A percentile compares a stretch with the other conserved stretches of the same genome.
These are phyloP conservation scores for Syzygium aqueum DNA, from an alignment of 345 rosid genomes.

Conservation along the genomic window DNA sequence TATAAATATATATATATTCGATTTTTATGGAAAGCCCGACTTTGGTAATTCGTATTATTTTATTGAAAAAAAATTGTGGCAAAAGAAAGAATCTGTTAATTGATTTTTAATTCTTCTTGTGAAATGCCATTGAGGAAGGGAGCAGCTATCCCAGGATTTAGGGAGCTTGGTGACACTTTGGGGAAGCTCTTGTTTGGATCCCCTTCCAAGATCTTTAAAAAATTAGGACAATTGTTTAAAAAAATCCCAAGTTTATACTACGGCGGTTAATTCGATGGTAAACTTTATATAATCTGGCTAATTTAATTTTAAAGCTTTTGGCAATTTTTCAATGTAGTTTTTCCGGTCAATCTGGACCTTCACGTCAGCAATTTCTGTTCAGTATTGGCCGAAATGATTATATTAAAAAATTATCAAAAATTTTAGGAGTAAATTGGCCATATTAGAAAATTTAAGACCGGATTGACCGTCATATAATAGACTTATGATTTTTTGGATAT, in stretches of 20 bases:
- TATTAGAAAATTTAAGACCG: not conserved
- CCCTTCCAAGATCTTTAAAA: not conserved
- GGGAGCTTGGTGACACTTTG: not conserved
- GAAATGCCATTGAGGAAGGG: not conserved
- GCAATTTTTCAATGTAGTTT: accelerated
- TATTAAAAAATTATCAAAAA: not conserved
- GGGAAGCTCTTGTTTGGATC: not conserved
- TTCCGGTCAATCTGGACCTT: no score
- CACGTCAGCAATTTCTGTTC: accelerated
- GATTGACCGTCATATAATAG: not conserved
- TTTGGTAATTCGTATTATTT: not conserved
- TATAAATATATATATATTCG: not conserved
- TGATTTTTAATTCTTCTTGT: no score
- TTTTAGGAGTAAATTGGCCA: not conserved
- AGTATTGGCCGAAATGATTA: accelerated
- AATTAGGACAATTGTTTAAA: accelerated
- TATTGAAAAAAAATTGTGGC: not conserved
- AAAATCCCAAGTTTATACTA: not conserved
- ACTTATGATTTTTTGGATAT: not conserved
- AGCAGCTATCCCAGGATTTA: not conserved
- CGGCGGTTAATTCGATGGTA: accelerated
- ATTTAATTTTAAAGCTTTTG: not conserved
- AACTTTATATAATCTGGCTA: not conserved
- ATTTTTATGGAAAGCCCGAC: not conserved
- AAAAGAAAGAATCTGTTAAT: no score